Evolutionary conservation across 2,329 filamentous ascomycete species (phyloP).

Genomic region (Ophiostoma perfectum): DNA sequence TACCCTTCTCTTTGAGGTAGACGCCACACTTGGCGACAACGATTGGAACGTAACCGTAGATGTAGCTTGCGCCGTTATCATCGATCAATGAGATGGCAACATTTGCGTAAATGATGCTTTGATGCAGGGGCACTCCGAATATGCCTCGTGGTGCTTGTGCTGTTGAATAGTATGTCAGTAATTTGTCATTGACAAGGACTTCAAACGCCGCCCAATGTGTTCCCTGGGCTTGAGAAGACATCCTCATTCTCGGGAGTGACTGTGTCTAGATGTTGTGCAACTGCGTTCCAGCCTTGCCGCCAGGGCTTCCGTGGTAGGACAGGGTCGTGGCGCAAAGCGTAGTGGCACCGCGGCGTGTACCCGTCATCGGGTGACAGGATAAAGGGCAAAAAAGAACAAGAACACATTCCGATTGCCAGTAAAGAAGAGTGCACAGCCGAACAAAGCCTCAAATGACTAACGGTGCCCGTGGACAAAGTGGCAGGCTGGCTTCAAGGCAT

Average conservation of each 20-base stretch:
- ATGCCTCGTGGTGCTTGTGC: slow-evolving; percentile 63
- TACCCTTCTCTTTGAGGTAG: slow-evolving; percentile 96
- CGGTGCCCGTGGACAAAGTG: neutral
- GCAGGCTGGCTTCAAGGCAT: neutral
- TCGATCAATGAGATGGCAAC: slow-evolving; percentile 96
- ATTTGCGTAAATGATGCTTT: slow-evolving; percentile 95
- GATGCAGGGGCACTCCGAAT: slow-evolving; percentile 86
- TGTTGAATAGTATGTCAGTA: slow-evolving; percentile 28
- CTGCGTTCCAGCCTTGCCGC: slow-evolving; percentile 20
- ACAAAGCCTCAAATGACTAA: neutral
- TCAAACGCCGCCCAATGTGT: neutral
- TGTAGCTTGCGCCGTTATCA: slow-evolving; percentile 88
- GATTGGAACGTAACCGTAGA: slow-evolving; percentile 97
- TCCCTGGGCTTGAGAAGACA: slow-evolving; percentile 9
- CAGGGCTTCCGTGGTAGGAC: slow-evolving; percentile 4
- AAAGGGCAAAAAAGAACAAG: slow-evolving; percentile 7
- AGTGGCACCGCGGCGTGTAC: slow-evolving; percentile 16
- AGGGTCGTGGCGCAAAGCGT: slow-evolving; percentile 19
- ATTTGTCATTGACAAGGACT: neutral
- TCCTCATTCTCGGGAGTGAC: slow-evolving; percentile 24
- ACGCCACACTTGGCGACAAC: slow-evolving; percentile 98
- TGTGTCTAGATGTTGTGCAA: slow-evolving; percentile 22
- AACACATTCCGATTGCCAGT: neutral
- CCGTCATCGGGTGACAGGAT: slow-evolving; percentile 8
- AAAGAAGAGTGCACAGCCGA: neutral